A percentile compares a stretch with the other conserved stretches of the same genome.
phyloP scores from a whole-genome alignment of 331 rosid genomes.

The Stylosanthes scabra region DNA sequence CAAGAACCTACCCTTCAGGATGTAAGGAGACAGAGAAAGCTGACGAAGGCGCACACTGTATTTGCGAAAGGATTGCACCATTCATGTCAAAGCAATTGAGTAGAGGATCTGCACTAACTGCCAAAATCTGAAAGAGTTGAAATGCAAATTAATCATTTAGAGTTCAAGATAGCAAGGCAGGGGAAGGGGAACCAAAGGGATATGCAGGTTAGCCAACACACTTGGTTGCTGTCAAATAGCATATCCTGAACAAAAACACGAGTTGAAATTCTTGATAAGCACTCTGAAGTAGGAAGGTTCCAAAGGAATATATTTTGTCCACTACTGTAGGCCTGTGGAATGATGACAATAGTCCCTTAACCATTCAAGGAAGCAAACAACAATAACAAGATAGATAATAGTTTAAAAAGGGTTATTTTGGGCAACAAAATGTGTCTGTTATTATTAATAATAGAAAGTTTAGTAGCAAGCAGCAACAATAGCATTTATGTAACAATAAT shows the following conservation, averaged over 20 bases:
- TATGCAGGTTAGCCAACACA: conserved; percentile 44
- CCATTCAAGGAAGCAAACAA: conserved; percentile 29
- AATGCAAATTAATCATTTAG: not conserved
- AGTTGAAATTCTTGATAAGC: conserved; percentile 64
- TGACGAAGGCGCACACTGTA: conserved; percentile 86
- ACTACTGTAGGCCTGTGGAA: conserved; percentile 75
- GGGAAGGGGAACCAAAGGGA: not conserved
- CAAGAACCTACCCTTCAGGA: conserved; percentile 67
- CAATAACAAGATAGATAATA: conserved; percentile 30
- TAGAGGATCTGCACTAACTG: conserved; percentile 85
- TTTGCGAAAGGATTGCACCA: conserved; percentile 79
- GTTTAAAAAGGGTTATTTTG: conserved; percentile 12
- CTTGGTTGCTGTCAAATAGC: conserved; percentile 81
- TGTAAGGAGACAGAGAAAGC: conserved; percentile 83
- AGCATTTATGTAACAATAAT: conserved; percentile 8
- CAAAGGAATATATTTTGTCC: conserved; percentile 85
- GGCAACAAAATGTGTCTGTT: conserved; percentile 15
- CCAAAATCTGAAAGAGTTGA: conserved; percentile 60
- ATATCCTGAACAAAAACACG: conserved; percentile 77
- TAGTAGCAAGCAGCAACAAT: not conserved
- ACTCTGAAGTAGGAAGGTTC: conserved; percentile 92
- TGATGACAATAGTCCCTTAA: conserved; percentile 35
- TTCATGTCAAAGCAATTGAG: conserved; percentile 80
- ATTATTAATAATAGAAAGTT: conserved; percentile 5
- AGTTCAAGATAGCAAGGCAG: conserved; percentile 18